These are phyloP conservation scores for Penicillium corylophilum DNA, from an alignment of 2,329 filamentous ascomycete genomes.

Conservation along the genomic window DNA sequence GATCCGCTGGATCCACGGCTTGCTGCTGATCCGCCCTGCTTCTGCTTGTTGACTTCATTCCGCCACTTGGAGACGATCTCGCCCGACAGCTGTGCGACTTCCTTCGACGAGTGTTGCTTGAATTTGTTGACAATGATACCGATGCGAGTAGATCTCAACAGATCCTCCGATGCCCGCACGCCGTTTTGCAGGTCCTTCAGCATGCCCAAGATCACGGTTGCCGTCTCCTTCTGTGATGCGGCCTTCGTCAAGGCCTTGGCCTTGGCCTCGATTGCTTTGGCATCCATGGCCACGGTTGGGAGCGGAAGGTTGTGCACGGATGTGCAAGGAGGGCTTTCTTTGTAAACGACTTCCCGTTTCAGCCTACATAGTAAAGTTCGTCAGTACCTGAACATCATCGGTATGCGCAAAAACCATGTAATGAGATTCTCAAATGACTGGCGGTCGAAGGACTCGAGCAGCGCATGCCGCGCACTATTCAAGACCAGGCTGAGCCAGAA, in stretches of 20 bases:
- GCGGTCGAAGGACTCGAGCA: neutral
- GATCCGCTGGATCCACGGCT: conserved; percentile 41
- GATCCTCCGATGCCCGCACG: conserved; percentile 80
- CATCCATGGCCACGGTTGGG: conserved; percentile 60
- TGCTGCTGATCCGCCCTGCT: conserved; percentile 42
- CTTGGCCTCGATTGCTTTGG: conserved; percentile 74
- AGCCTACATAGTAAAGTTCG: conserved; percentile 1
- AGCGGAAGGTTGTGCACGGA: neutral
- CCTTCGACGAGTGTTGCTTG: conserved; percentile 72
- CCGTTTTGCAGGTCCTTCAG: conserved; percentile 77
- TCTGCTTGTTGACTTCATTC: conserved; percentile 50
- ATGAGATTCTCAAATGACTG: neutral
- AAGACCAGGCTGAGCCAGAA: neutral
- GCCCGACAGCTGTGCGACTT: conserved; percentile 70
- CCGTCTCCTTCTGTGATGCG: conserved; percentile 69
- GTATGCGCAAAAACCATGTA: neutral
- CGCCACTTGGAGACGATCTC: conserved; percentile 75
- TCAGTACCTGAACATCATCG: neutral
- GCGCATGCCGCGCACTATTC: neutral
- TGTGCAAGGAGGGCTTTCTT: neutral
- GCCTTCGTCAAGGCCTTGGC: conserved; percentile 81
- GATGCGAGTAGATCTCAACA: conserved; percentile 86
- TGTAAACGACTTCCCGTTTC: neutral
- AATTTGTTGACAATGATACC: conserved; percentile 86
- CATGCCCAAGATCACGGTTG: conserved; percentile 69